Evolutionary conservation across 108 stramenopile genomes (phyloP).

Genomic region (Pseudonitzschia multistriata): DNA sequence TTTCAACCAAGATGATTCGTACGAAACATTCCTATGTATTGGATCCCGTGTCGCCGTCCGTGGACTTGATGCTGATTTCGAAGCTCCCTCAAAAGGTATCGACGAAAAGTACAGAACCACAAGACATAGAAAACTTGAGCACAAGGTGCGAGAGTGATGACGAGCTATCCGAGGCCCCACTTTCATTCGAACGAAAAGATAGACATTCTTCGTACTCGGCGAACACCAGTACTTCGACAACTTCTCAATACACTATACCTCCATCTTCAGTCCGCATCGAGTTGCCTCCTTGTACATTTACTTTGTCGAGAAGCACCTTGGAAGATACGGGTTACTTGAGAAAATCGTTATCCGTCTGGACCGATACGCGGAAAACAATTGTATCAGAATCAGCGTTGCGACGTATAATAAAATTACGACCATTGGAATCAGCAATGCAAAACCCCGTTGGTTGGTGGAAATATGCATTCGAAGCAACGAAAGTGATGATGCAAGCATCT

Average conservation of each 20-base stretch:
- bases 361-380: conserved; percentile 29
- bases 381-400: conserved; percentile 32
- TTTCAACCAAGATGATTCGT: neutral
- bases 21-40: conserved; percentile 51
- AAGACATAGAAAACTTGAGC: neutral
- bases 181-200: neutral
- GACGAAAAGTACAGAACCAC: conserved; percentile 1
- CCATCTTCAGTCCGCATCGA: conserved; percentile 22
- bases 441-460: conserved; percentile 63
- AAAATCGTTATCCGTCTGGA: conserved; percentile 55
- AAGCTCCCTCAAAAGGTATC: neutral
- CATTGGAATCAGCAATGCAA: conserved; percentile 24
- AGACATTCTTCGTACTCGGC: neutral
- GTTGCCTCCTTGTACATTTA: conserved; percentile 55
- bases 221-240: neutral
- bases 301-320: conserved; percentile 46
- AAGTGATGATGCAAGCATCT: conserved; percentile 27
- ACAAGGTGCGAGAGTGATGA: conserved; percentile 5
- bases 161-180: conserved; percentile 14
- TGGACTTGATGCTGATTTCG: conserved; percentile 45
- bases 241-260: conserved; percentile 10
- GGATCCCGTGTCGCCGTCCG: conserved; percentile 65
- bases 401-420: conserved; percentile 39
- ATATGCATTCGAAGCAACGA: conserved; percentile 54
- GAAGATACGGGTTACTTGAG: conserved; percentile 73